Percentiles rank a stretch among this genome's conserved stretches.
Conservation (phyloP, 1,284 basidiomycete genomes). For the Moesziomyces aphidis region DNA sequence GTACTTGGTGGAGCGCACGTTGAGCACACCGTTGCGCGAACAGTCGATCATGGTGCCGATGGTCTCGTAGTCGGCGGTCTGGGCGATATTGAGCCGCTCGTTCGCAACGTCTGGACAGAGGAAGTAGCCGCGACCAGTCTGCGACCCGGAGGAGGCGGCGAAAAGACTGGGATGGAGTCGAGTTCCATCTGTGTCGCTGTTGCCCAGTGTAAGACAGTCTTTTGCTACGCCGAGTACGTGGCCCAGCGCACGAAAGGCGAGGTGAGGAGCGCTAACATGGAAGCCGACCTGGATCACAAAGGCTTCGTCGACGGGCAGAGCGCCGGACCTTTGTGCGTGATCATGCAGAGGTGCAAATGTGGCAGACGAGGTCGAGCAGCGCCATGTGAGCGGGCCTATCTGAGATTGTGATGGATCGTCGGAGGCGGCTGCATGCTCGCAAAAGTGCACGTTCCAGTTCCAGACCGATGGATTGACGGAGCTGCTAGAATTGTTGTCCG, state of each 20-base stretch:
- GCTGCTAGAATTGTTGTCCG: background rate
- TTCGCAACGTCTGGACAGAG: conserved; percentile 23
- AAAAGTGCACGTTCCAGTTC: conserved; percentile 38
- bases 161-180: conserved; percentile 34
- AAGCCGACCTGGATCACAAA: conserved; percentile 23
- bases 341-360: conserved; percentile 17
- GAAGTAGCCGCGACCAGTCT: conserved; percentile 1
- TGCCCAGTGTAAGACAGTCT: conserved; percentile 13
- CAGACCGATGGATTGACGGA: conserved; percentile 6
- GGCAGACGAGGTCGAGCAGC: conserved; percentile 25
- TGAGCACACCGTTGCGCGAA: conserved; percentile 68
- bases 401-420: background rate
- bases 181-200: background rate
- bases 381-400: conserved; percentile 8
- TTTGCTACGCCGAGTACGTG: conserved; percentile 47
- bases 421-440: background rate
- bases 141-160: background rate
- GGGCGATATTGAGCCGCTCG: conserved; percentile 25
- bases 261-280: conserved; percentile 20
- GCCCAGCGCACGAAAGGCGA: conserved; percentile 51
- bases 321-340: background rate
- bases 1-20: conserved; percentile 57
- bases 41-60: conserved; percentile 69
- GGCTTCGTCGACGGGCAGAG: conserved; percentile 1
- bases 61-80: conserved; percentile 48